Evolutionary conservation across 2,329 filamentous ascomycete genomes (phyloP).

Genomic region (Venturia aucupariae): DNA sequence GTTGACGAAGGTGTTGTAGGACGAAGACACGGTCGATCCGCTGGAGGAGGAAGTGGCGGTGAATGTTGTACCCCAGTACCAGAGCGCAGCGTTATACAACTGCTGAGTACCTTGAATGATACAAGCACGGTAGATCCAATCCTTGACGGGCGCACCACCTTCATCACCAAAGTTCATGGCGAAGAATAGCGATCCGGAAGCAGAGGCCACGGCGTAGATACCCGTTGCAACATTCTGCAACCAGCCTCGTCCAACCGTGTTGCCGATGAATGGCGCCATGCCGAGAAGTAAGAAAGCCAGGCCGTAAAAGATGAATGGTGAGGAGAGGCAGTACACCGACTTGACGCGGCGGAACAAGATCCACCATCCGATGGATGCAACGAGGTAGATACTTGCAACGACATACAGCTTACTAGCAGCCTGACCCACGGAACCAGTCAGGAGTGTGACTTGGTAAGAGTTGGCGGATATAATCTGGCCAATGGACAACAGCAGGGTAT

Average conservation of each 20-base stretch:
- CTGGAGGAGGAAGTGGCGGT: slow-evolving; percentile 34
- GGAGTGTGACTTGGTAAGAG: slow-evolving; percentile 59
- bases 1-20: background rate
- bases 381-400: slow-evolving; percentile 50
- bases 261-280: slow-evolving; percentile 45
- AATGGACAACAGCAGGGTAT: slow-evolving; percentile 51
- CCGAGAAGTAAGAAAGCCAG: slow-evolving; percentile 55
- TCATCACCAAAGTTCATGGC: slow-evolving; percentile 59
- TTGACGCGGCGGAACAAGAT: slow-evolving; percentile 49
- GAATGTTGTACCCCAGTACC: slow-evolving; percentile 56
- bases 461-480: slow-evolving; percentile 57
- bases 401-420: slow-evolving; percentile 50
- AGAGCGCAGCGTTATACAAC: slow-evolving; percentile 54
- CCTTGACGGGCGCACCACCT: slow-evolving; percentile 51
- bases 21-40: slow-evolving; percentile 32
- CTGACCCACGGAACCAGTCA: slow-evolving; percentile 54
- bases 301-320: slow-evolving; percentile 56
- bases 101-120: slow-evolving; percentile 59
- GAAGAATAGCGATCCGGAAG: slow-evolving; percentile 56
- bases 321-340: slow-evolving; percentile 47
- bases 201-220: slow-evolving; percentile 53
- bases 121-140: slow-evolving; percentile 59
- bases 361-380: slow-evolving; percentile 54
- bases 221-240: slow-evolving; percentile 53
- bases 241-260: slow-evolving; percentile 37